Evolutionary conservation across 108 stramenopile genomes (phyloP).

Genomic region (Schizochytrium sp.): DNA sequence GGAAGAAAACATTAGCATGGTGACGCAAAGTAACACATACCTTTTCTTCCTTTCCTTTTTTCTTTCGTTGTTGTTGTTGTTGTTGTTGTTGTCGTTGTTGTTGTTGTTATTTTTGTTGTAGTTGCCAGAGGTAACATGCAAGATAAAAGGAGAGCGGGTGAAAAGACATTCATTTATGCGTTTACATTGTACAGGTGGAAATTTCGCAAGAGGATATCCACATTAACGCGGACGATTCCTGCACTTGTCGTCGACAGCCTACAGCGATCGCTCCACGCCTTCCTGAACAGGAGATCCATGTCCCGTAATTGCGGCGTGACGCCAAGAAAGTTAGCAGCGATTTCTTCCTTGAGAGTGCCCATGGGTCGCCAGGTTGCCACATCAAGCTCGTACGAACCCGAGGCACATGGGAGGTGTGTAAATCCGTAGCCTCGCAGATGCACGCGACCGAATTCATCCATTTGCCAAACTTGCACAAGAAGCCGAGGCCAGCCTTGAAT

Average conservation of each 20-base stretch:
- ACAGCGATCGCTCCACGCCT: conserved; percentile 52
- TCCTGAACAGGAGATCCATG: conserved; percentile 43
- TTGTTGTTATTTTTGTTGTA: no score
- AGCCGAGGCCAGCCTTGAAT: conserved; percentile 59
- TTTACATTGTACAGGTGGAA: neutral
- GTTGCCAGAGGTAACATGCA: no score
- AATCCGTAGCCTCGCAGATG: conserved; percentile 55
- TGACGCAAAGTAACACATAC: neutral
- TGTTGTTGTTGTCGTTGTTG: neutral
- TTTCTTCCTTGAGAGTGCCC: conserved; percentile 46
- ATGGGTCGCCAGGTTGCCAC: conserved; percentile 50
- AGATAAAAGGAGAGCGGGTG: no score
- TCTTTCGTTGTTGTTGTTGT: neutral
- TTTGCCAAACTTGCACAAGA: conserved; percentile 49
- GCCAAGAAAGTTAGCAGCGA: conserved; percentile 51
- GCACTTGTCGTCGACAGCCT: conserved; percentile 39
- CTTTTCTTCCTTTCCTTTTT: neutral
- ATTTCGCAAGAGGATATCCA: conserved; percentile 13
- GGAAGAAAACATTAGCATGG: no score
- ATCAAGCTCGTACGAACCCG: conserved; percentile 41
- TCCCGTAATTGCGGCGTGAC: conserved; percentile 44
- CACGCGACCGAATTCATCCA: conserved; percentile 53
- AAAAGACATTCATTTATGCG: neutral
- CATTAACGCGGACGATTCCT: conserved; percentile 24
- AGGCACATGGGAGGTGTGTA: conserved; percentile 47